Conservation (phyloP, 768 basidiomycete genomes). For the Russula brevipes region DNA sequence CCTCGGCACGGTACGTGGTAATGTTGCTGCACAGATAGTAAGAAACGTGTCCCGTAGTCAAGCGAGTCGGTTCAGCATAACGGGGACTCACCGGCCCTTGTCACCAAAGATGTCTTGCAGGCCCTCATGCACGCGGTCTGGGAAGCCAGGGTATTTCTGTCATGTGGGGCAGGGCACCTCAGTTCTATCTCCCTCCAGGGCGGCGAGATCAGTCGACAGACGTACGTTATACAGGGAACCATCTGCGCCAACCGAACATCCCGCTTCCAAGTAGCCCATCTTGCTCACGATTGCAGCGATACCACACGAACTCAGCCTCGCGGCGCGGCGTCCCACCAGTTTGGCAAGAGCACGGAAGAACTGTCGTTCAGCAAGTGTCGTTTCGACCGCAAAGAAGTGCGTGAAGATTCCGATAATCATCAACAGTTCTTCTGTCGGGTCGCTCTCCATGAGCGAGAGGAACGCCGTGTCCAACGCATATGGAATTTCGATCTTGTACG, state of each 20-base stretch:
- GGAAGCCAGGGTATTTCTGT: constrained; percentile 96
- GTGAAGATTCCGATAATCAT: constrained; percentile 97
- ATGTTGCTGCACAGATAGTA: constrained; percentile 47
- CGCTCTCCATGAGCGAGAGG: constrained; percentile 94
- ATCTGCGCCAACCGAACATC: constrained; percentile 86
- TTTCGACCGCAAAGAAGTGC: constrained; percentile 95
- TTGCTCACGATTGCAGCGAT: constrained; percentile 95
- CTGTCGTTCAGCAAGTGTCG: constrained; percentile 91
- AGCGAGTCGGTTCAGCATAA: neutral
- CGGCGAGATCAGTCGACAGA: constrained; percentile 10
- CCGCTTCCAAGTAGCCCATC: constrained; percentile 89
- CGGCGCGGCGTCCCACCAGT: constrained; percentile 84
- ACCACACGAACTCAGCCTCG: constrained; percentile 87
- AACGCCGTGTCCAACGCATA: constrained; percentile 96
- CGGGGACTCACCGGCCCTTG: constrained; percentile 69
- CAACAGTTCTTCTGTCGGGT: constrained; percentile 92
- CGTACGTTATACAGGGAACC: constrained; percentile 92
- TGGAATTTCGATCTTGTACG: constrained; percentile 93
- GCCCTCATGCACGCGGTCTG: constrained; percentile 89
- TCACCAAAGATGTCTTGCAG: constrained; percentile 94
- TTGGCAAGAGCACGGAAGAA: constrained; percentile 95
- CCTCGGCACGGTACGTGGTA: constrained; percentile 78
- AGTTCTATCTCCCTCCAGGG: neutral
- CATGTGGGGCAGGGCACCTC: neutral
- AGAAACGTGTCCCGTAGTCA: neutral